Base-by-base conservation (phyloP, 1,284 basidiomycete species). In the Ustilago loliicola region DNA sequence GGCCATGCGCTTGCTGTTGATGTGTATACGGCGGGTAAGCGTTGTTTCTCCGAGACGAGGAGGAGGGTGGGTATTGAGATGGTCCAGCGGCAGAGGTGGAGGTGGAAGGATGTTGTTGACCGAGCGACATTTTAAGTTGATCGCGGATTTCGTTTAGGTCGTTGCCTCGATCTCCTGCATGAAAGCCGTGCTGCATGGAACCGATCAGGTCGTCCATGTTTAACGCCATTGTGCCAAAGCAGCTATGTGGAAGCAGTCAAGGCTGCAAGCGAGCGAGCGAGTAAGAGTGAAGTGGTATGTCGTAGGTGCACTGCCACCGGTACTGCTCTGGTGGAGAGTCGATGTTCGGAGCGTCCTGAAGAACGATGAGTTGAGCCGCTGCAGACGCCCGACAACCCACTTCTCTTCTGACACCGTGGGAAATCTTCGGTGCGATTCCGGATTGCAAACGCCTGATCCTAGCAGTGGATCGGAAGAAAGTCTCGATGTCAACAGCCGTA, bases 131-230 rank as follows among this genome's bases (percentile, higher is more conserved):
- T 53, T 76, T 77, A 38, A 83, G 79, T 7, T 71, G 66, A 48
- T 80, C 79, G 5, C 81, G 71, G 19, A 83, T 80, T 51, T 79
- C 75, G 53, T 80, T 73, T 34, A 83, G 61, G 17, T 81, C 81
- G 29, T 74, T 72, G 11, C 81, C 81, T 11, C 80, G 72, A 54
- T 83, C 80, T 23, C 80, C 80, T 8, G 79, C 80, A 40, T 80
- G 76, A 40, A 80, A 77, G 40, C 67, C 64, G 42, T 79, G 77
- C 60, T 81, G 81, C 81, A 83, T 83, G 9, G 77, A 80, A 19
- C 81, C 81, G 58, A 83, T 83, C 6, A 83, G 77, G 53, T 83
- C 81, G 66, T 83, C 81, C 61, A 83, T 69, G 48, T 83, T 81
- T 29, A 83, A 65, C 62, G 81, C 81, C 81, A 83, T 83, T 15